Base-by-base conservation (phyloP, 176 grass and related monocot genomes). In the Oryza coarctata region DNA sequence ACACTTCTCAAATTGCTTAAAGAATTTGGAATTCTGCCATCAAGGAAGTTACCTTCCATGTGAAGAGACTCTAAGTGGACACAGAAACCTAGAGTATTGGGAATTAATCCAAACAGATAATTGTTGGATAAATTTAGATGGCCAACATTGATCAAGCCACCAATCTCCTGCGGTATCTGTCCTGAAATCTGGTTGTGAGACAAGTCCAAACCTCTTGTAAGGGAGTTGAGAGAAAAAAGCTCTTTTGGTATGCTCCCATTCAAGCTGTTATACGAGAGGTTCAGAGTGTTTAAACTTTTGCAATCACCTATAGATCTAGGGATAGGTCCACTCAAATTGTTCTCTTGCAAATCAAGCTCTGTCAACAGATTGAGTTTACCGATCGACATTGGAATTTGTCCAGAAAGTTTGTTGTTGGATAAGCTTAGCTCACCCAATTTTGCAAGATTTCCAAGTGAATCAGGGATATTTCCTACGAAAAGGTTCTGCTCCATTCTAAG, bases 311-410 rank as follows among this genome's bases (percentile, higher is more conserved):
- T n/a, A 2, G 10, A 41, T 8, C 14, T 13, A 0, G 83, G 88
- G 35, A 86, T 90, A 1, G 20, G 57, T 3, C 83, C 66, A 1
- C 27, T 71, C 11, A 90, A 15, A 41, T 60, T 6, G 26, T 86
- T 90, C 0, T 61, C 32, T 65, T 60, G 25, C 29, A 90, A 67
- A 20, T 7, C 6, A 10, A 90, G 83, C 4, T 3, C 5, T 31
- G 29, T 68, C 33, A 86, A 3, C 32, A 47, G 23, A 17, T 50
- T 41, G n/a, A 90, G 65, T 47, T 90, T 90, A 6, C 88, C 88
- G 22, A 90, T 41, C 3, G 88, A 86, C 66, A 6, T 1, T 20
- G 88, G 88, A 9, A 90, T 86, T 15, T 34, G 18, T 9, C 88
- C 83, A 2, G 71, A 65, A 18, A 90, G 34, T 23, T 7, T 90